A percentile compares a stretch with the other conserved stretches of the same genome.
These are phyloP conservation scores for Botrytis fragariae DNA, from an alignment of 2,329 filamentous ascomycete genomes.

Conservation along the genomic window DNA sequence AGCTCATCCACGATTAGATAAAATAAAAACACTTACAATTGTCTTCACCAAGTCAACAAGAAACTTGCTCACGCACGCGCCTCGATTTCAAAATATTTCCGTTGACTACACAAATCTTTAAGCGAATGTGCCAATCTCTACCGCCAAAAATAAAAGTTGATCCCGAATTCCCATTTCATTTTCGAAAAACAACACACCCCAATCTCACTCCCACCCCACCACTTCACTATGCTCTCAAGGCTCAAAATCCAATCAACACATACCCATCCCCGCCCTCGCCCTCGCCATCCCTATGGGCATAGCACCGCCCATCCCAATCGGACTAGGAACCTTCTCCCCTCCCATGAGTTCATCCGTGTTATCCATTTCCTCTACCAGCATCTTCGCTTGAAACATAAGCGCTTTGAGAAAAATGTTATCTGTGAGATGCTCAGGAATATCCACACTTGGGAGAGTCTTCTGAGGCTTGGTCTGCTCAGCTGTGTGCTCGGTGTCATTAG, in stretches of 20 bases:
- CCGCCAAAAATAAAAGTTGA: not conserved
- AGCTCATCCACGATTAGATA: not conserved
- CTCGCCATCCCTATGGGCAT: not conserved
- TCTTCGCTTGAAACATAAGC: constrained; percentile 26
- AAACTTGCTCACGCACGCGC: fast-evolving
- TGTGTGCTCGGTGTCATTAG: not conserved
- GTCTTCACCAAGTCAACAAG: not conserved
- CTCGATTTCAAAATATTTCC: not conserved
- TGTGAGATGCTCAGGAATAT: constrained; percentile 27
- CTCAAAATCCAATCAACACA: not conserved
- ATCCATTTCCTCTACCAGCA: constrained; percentile 34
- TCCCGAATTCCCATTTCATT: not conserved
- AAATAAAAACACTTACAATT: not conserved
- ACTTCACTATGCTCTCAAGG: not conserved
- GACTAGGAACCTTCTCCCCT: not conserved
- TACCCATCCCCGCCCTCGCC: not conserved
- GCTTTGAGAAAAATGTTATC: constrained; percentile 30
- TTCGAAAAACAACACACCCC: fast-evolving
- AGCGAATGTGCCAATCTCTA: not conserved
- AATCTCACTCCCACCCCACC: not conserved
- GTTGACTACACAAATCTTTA: not conserved
- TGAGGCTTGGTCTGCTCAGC: constrained; percentile 15
- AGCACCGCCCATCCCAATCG: not conserved
- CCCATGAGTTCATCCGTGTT: constrained; percentile 22
- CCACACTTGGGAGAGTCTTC: constrained; percentile 23